Conservation (phyloP, 2,329 filamentous ascomycete genomes). For the Bipolaris cookei region DNA sequence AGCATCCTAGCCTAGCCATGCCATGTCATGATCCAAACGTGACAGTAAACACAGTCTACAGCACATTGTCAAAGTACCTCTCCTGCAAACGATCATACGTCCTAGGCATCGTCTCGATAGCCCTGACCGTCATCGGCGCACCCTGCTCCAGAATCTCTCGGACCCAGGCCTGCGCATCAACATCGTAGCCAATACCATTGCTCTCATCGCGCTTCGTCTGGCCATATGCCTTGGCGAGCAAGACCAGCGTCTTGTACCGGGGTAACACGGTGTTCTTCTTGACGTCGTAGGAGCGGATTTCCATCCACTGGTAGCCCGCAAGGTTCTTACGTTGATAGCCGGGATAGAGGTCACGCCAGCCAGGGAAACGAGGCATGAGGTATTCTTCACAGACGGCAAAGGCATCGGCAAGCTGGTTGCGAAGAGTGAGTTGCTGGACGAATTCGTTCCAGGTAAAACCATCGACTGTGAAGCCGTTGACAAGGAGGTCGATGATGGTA, state of each 20-base stretch:
- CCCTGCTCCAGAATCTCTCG: slow-evolving; percentile 41
- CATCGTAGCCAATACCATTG: slow-evolving; percentile 35
- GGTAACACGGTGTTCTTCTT: slow-evolving; percentile 43
- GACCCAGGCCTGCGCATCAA: slow-evolving; percentile 25
- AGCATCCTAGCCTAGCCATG: background rate
- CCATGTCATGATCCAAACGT: background rate
- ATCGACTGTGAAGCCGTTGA: slow-evolving; percentile 74
- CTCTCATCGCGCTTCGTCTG: slow-evolving; percentile 46
- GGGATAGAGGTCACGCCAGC: slow-evolving; percentile 62
- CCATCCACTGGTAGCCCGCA: slow-evolving; percentile 37
- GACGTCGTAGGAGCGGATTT: slow-evolving; percentile 37
- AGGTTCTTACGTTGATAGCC: slow-evolving; percentile 32
- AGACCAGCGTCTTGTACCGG: slow-evolving; percentile 53
- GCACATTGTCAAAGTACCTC: slow-evolving; percentile 27
- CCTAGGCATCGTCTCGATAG: slow-evolving; percentile 55
- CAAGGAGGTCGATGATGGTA: slow-evolving; percentile 61
- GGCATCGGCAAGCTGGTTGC: slow-evolving; percentile 67
- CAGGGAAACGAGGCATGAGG: slow-evolving; percentile 79
- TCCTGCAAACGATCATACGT: slow-evolving; percentile 43
- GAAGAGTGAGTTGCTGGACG: slow-evolving; percentile 69
- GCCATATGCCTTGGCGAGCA: slow-evolving; percentile 49
- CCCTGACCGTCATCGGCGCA: slow-evolving; percentile 50
- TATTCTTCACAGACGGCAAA: slow-evolving; percentile 76
- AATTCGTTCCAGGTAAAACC: slow-evolving; percentile 82
- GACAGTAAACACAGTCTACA: slow-evolving; percentile 1